Evolutionary conservation across 495 filamentous ascomycete species (phyloP), one percentile per base, ranked within the genome.

Genomic region (Xylaria longipes): DNA sequence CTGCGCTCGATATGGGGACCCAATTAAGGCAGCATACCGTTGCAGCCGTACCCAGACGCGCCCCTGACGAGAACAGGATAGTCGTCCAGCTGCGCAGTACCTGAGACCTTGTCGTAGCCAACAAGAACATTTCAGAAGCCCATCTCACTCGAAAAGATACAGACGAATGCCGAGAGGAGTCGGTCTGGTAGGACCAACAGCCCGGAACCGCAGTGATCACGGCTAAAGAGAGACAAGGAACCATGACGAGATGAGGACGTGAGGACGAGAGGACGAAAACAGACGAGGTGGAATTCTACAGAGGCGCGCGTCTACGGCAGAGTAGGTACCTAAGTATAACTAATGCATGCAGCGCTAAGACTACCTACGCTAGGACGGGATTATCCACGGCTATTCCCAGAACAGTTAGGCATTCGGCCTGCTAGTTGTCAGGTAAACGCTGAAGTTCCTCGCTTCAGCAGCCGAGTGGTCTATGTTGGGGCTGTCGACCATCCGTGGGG

Each of bases 291-390:
- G 39, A 15, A 8, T 61, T 6, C n/a, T 39, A 66, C 56, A 72
- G 76, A 78, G 71, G 76, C 76, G 76, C 76, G 76, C 76, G 76
- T 78, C 71, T 78, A 78, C 35, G 31, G 72, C 56, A 65, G 66
- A 71, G 45, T 73, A 69, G n/a, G n/a, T n/a, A n/a, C n/a, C n/a
- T n/a, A n/a, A n/a, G n/a, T n/a, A n/a, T n/a, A n/a, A n/a, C n/a
- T 61, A 63, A 60, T 56, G 65, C 43, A 50, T 35, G 48, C 29
- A 35, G 57, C 17, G 57, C 57, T 14, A 37, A 60, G 31, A n/a
- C 17, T 15, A n/a, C 62, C 17, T 15, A n/a, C 62, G 29, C 62
- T 65, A 65, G 15, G 25, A 43, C 35, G 66, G 25, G 54, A 60
- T 60, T 60, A 56, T n/a, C n/a, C 20, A 52, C n/a, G 8, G n/a